Evolutionary conservation across 2,329 filamentous ascomycete species (phyloP).

Genomic region (Coleophoma cylindrospora): DNA sequence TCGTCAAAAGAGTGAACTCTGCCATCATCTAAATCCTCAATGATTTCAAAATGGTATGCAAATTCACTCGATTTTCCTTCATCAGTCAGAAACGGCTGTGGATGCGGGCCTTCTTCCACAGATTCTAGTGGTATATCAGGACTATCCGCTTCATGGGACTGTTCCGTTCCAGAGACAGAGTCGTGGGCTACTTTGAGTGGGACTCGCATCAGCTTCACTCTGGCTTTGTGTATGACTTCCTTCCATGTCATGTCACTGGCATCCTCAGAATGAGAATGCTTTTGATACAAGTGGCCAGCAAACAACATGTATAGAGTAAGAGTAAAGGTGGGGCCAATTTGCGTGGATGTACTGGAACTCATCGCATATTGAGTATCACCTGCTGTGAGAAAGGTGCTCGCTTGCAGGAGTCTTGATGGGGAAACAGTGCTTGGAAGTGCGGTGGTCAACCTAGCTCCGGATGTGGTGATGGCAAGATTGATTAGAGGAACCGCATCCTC

Average conservation of each 20-base stretch:
- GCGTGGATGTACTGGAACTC: constrained; percentile 57
- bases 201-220: constrained; percentile 58
- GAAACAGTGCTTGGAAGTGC: constrained; percentile 78
- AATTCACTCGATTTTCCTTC: constrained; percentile 43
- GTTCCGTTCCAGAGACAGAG: not conserved
- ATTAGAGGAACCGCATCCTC: constrained; percentile 89
- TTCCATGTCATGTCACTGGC: constrained; percentile 68
- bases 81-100: constrained; percentile 14
- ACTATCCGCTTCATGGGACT: not conserved
- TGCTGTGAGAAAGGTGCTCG: constrained; percentile 83
- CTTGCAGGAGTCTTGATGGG: constrained; percentile 84
- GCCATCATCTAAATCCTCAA: constrained; percentile 68
- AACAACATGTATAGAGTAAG: constrained; percentile 96
- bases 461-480: constrained; percentile 90
- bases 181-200: constrained; percentile 13
- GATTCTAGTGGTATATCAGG: constrained; percentile 4
- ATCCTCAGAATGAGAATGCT: constrained; percentile 25
- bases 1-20: constrained; percentile 64
- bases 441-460: constrained; percentile 80
- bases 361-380: constrained; percentile 79
- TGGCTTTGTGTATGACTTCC: constrained; percentile 90
- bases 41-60: constrained; percentile 62
- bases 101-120: constrained; percentile 32
- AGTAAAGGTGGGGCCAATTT: constrained; percentile 83
- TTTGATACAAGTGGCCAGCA: constrained; percentile 61